These are phyloP conservation scores for Gremmenia infestans DNA, from an alignment of 2,329 filamentous ascomycete species.

Conservation along the genomic window DNA sequence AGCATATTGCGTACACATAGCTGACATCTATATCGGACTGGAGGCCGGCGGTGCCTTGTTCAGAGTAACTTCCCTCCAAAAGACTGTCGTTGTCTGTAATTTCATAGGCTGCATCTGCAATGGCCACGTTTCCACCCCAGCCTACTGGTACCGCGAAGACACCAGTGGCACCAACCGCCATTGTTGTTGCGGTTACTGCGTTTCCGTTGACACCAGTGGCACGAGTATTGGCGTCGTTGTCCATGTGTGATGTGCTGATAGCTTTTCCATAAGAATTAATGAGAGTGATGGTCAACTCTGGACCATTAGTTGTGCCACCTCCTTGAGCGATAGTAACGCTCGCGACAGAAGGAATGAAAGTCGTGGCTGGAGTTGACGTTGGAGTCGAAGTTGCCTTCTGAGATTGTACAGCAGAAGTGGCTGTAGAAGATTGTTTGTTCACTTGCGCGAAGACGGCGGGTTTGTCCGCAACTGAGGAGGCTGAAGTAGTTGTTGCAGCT, in stretches of 20 bases:
- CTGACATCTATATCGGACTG: slow-evolving; percentile 1
- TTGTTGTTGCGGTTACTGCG: neutral
- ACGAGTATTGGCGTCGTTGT: neutral
- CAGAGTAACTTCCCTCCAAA: neutral
- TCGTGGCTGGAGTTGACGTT: neutral
- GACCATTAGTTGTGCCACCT: neutral
- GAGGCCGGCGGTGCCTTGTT: neutral
- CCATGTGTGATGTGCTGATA: neutral
- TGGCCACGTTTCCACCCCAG: neutral
- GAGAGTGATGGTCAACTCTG: neutral
- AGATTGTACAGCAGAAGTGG: too few species aligned
- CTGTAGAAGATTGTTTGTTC: too few species aligned
- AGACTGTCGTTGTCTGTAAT: neutral
- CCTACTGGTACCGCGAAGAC: neutral
- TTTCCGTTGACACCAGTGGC: neutral
- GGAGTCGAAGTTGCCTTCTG: too few species aligned
- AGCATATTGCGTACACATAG: neutral
- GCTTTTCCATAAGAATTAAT: neutral
- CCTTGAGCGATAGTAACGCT: neutral
- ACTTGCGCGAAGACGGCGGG: too few species aligned
- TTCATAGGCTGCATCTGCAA: neutral
- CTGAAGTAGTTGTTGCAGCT: too few species aligned
- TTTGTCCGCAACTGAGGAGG: too few species aligned
- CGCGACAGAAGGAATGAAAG: neutral
- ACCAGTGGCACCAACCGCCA: neutral